Evolutionary conservation across 345 rosid genomes (phyloP).

Genomic region (Acer campestre): DNA sequence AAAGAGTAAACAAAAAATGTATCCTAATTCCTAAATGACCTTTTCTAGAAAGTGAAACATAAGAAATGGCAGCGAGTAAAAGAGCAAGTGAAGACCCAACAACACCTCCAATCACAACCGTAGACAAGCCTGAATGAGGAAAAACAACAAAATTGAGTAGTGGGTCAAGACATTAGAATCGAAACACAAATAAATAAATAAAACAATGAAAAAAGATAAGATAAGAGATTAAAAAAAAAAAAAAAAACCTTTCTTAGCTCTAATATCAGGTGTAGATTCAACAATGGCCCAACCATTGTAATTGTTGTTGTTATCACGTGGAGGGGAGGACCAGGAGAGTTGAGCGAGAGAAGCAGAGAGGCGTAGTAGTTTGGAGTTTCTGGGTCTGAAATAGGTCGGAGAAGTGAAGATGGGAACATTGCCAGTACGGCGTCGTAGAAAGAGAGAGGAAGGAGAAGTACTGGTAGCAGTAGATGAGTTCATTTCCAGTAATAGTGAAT

Average conservation of each 20-base stretch:
- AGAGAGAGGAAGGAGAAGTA: conserved; percentile 27
- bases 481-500: conserved; percentile 28
- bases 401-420: conserved; percentile 28
- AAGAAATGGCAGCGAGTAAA: conserved; percentile 60
- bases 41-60: conserved; percentile 53
- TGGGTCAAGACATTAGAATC: background rate
- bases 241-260: conserved; percentile 40
- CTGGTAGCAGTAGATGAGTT: conserved; percentile 30
- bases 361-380: conserved; percentile 36
- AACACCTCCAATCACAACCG: conserved; percentile 45
- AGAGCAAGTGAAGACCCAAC: conserved; percentile 58
- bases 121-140: conserved; percentile 52
- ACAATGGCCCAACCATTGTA: conserved; percentile 69
- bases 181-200: background rate
- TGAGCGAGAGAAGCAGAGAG: conserved; percentile 46
- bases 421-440: conserved; percentile 40
- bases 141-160: conserved; percentile 9
- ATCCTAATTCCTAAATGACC: conserved; percentile 31
- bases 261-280: conserved; percentile 32
- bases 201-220: background rate
- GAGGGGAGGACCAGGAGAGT: conserved; percentile 59
- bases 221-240: background rate
- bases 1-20: background rate
- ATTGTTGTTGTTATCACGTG: conserved; percentile 28
- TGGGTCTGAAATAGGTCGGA: conserved; percentile 24